Base-by-base conservation (phyloP, 148 eudicot species). In the Heliamphora exappendiculata region DNA sequence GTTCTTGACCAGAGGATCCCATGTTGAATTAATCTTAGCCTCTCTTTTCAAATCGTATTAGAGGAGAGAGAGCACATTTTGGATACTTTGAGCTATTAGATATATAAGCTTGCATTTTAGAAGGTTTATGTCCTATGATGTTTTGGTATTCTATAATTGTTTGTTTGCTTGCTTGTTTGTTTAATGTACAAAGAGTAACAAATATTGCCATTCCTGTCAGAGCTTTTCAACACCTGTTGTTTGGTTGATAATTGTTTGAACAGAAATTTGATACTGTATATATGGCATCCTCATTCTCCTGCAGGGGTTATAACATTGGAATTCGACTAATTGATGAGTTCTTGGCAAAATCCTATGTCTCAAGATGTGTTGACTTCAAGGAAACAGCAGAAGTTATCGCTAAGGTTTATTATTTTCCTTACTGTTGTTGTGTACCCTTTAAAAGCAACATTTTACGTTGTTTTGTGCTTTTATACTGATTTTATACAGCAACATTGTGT, bases 331-430 rank as follows among this genome's bases (percentile, higher is more conserved):
- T 95, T 75, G 99, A 95, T 39, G 97, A 95, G 80, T 92, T 95
- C 77, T 85, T 95, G 34, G 97, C 99, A 10, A 95, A 95, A 83
- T 95, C 97, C 28, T 91, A 87, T 76, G 92, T 95, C 66, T 88
- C 99, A 14, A 91, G 97, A 78, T 95, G 99, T 80, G 97, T 95
- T 72, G 97, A 95, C 82, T 95, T 95, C 80, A 92, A 85, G 82
- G 97, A 95, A 81, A 95, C 97, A 13, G 96, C 99, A 84, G 99
- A 95, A 81, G 99, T 92, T 26, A 95, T 95, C 75, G 99, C 99
- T 4, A 95, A 95, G 97, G 99, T 95, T 19, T 72, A 37, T 5
- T 60, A 29, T 70, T 31, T 22, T 45, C 39, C 36, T 16, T 19
- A 29, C n/a, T 16, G 28, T 47, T 24, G 53, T 44, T 70, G 33